Evolutionary conservation across 1,284 basidiomycete genomes (phyloP).

Genomic region (Waitea zeae): DNA sequence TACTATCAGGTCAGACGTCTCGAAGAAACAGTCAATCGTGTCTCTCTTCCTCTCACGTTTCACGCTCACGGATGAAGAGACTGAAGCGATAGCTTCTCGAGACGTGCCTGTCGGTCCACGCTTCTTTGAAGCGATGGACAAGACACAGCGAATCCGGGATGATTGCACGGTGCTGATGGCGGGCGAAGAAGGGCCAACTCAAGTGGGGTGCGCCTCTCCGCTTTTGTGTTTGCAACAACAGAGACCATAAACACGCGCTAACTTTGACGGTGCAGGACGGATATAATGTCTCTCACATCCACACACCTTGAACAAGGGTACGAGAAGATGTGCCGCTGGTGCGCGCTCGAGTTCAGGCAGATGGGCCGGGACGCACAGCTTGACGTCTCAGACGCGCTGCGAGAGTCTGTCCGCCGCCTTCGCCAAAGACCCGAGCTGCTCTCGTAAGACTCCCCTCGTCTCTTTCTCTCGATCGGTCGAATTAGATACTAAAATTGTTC

Average conservation of each 20-base stretch:
- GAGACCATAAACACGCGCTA: constrained; percentile 4
- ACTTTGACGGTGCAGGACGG: constrained; percentile 48
- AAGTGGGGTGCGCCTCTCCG: constrained; percentile 57
- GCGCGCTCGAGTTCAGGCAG: constrained; percentile 72
- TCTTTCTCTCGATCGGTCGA: background rate
- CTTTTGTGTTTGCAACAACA: too few species aligned
- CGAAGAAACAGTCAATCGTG: constrained; percentile 58
- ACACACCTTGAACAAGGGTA: constrained; percentile 78
- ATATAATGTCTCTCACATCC: constrained; percentile 77
- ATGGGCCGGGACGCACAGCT: constrained; percentile 63
- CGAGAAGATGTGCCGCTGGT: constrained; percentile 79
- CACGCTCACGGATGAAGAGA: constrained; percentile 63
- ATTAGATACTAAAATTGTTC: too few species aligned
- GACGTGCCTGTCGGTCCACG: constrained; percentile 57
- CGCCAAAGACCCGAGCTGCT: constrained; percentile 65
- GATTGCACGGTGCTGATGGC: constrained; percentile 80
- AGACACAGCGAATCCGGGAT: constrained; percentile 63
- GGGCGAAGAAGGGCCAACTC: constrained; percentile 69
- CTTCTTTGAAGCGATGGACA: constrained; percentile 81
- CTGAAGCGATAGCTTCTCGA: constrained; percentile 57
- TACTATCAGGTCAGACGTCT: constrained; percentile 48
- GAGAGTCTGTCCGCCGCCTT: constrained; percentile 61
- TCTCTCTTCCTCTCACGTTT: constrained; percentile 71
- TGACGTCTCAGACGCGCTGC: constrained; percentile 60
- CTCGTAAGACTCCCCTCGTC: constrained; percentile 29